phyloP scores from a whole-genome alignment of 148 eudicot species.

The Silene latifolia region DNA sequence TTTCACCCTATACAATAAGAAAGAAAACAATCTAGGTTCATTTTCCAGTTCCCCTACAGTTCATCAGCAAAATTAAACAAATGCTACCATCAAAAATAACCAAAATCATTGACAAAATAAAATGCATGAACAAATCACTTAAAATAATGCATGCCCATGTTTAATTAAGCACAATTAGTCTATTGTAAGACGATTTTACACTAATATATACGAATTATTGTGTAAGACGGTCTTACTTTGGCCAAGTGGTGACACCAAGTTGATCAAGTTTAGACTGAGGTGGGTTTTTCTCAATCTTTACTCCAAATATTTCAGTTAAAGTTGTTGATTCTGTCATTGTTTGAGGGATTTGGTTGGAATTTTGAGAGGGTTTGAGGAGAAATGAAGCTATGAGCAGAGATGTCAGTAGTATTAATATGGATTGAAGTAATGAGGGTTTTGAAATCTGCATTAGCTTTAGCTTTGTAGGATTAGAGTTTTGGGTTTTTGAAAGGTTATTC shows the following conservation, averaged over 20 bases:
- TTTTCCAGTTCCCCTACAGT: background rate
- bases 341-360: conserved; percentile 10
- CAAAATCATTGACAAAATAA: background rate
- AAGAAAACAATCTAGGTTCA: background rate
- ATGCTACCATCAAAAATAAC: background rate
- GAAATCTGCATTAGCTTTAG: conserved; percentile 12
- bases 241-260: conserved; percentile 30
- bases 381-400: conserved; percentile 18
- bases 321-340: conserved; percentile 1
- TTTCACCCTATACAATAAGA: background rate
- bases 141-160: too few relatives aligned
- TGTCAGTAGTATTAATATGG: background rate
- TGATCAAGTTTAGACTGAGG: conserved; percentile 31
- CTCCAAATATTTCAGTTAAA: conserved; percentile 15
- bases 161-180: too few relatives aligned
- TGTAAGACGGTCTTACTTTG: conserved; percentile 14
- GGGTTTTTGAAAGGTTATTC: background rate
- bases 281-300: conserved; percentile 28
- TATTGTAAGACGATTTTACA: too few relatives aligned
- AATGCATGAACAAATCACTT: too few relatives aligned
- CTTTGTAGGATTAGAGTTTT: background rate
- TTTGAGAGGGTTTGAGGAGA: conserved; percentile 15
- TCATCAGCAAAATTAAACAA: background rate
- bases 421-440: conserved; percentile 14
- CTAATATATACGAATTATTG: too few relatives aligned